A percentile compares a stretch with the other conserved stretches of the same genome.
Conservation (phyloP, 1,284 basidiomycete species). For the Paramarasmius palmivorus region DNA sequence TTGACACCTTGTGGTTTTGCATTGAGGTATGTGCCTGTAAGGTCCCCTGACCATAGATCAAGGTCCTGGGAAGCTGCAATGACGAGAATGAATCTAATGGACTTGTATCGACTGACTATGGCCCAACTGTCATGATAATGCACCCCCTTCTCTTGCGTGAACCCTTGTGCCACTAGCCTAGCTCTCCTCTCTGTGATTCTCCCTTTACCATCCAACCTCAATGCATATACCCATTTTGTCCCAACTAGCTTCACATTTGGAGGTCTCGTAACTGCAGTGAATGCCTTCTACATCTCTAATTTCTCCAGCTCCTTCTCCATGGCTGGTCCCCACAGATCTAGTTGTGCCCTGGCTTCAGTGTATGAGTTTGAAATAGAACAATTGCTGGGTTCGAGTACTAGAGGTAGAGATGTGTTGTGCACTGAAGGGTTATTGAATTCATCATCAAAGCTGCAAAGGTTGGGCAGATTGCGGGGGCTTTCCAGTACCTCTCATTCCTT, state of each 20-base stretch:
- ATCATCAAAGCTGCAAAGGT: no score
- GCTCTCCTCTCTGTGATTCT: background rate
- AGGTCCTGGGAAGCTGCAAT: background rate
- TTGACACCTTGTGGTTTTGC: background rate
- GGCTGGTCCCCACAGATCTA: slow-evolving; percentile 1
- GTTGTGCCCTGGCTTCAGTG: background rate
- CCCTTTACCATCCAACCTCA: background rate
- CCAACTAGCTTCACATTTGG: background rate
- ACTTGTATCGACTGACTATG: background rate
- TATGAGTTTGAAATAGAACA: background rate
- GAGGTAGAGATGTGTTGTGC: no score
- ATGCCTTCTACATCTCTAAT: background rate
- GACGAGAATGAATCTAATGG: background rate
- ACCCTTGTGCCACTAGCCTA: background rate
- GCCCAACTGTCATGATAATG: background rate
- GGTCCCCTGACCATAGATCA: slow-evolving; percentile 1
- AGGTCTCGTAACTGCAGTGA: background rate
- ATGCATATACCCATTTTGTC: background rate
- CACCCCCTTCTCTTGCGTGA: background rate
- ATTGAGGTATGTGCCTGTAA: slow-evolving; percentile 2
- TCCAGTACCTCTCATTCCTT: no score
- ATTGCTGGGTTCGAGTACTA: background rate
- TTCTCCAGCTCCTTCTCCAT: background rate
- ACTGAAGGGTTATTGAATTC: no score
- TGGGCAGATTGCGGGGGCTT: no score